Base-by-base conservation (phyloP, 805 yeast genomes). In the Suhomyces xylopsoci region DNA sequence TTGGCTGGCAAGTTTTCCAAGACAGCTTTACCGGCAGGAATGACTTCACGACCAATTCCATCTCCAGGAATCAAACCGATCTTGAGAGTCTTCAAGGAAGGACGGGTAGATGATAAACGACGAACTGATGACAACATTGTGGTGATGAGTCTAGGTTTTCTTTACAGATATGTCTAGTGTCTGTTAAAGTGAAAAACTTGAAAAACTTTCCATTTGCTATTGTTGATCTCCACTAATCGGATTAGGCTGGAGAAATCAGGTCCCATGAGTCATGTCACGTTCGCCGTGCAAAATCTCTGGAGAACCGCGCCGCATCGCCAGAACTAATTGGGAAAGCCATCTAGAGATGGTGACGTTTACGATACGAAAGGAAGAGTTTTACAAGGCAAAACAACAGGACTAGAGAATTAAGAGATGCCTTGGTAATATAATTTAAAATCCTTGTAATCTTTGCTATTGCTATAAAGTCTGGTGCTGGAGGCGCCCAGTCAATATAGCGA, bases 11-110 rank as follows among this genome's bases (percentile, higher is more conserved):
- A 81, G 56, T 84, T 86, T 73, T 93, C 93, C 61, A 94, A 79
- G 28, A 94, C 82, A 58, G 89, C 88, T 61, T 83, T 82, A 62
- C 99, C 99, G 44, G 98, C 96, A 56, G 99, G 99, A 55, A 94
- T 92, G 46, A 94, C 99, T 74, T 94, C 99, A 65, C 88, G 84
- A 51, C 99, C 99, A 62, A 94, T 94, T 59, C 99, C 99, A 70
- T 94, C 99, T 68, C 99, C 99, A 49, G 99, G 97, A 62, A 94
- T 92, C 66, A 94, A 80, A 54, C 89, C 87, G 50, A 75, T 75
- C 58, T 73, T 75, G 56, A 75, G 63, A 48, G 65, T 62, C 61
- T 71, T 73, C 55, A 65, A 57, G 24, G 69, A 56, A 9, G 63
- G 52, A 12, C 71, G 52, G n/a, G 74, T 54, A 34, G 73, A 61